A percentile compares a stretch with the other conserved stretches of the same genome.
These are phyloP conservation scores for Pholiota microspora DNA, from an alignment of 768 basidiomycete species.

Conservation along the genomic window DNA sequence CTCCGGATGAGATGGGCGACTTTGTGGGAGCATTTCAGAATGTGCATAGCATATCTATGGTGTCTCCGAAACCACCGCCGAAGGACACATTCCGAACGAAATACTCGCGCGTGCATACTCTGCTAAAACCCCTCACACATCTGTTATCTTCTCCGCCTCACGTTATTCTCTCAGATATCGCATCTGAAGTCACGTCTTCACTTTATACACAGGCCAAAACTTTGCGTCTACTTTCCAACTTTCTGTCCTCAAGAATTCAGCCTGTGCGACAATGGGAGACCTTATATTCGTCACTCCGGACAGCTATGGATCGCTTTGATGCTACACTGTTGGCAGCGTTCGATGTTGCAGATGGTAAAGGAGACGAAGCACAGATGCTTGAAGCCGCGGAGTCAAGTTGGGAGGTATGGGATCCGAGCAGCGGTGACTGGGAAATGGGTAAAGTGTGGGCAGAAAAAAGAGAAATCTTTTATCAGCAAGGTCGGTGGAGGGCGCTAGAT, in stretches of 20 bases:
- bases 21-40: slow-evolving; percentile 27
- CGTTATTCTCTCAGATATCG: slow-evolving; percentile 60
- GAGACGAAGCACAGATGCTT: slow-evolving; percentile 75
- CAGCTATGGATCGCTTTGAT: slow-evolving; percentile 87
- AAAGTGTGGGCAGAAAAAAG: slow-evolving; percentile 95
- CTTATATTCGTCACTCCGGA: slow-evolving; percentile 62
- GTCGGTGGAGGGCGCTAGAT: slow-evolving; percentile 74
- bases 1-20: slow-evolving; percentile 40
- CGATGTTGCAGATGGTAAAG: slow-evolving; percentile 76
- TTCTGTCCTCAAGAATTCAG: slow-evolving; percentile 68
- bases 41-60: slow-evolving; percentile 1
- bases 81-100: slow-evolving; percentile 46
- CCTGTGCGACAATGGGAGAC: slow-evolving; percentile 70
- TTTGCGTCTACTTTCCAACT: slow-evolving; percentile 70
- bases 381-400: slow-evolving; percentile 83
- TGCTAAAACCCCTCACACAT: slow-evolving; percentile 59
- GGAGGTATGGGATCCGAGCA: slow-evolving; percentile 63
- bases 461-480: slow-evolving; percentile 89
- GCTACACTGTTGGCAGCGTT: slow-evolving; percentile 84
- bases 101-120: slow-evolving; percentile 63
- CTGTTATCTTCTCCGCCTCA: slow-evolving; percentile 65
- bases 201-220: slow-evolving; percentile 61
- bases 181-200: slow-evolving; percentile 38
- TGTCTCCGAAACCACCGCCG: slow-evolving; percentile 7
- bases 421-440: slow-evolving; percentile 85